Base-by-base conservation (phyloP, 805 yeast genomes). In the Spathaspora passalidarum region DNA sequence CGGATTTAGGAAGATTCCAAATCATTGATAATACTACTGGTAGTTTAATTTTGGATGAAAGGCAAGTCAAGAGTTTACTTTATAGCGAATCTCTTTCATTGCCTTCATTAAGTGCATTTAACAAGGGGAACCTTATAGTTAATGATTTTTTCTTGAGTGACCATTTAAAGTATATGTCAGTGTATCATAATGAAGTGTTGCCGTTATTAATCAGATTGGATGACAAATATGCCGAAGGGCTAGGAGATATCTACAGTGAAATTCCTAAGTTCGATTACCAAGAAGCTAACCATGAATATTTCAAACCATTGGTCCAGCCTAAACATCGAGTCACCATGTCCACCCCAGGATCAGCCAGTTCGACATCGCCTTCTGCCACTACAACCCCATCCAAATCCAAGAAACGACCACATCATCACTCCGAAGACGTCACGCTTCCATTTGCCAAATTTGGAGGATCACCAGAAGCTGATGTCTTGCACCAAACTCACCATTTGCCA, bases 61-160 rank as follows among this genome's bases (percentile, higher is more conserved):
- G 68, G 7, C 57, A 57, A 36, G 60, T 67, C 19, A 68, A 68
- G 40, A 49, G 65, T 1, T 50, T 68, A 6, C 48, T 68, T 10
- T 67, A 67, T 49, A 55, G 64, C 18, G 65, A 63, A 19, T 53
- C 60, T 4, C 50, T 68, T 16, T 54, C 66, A 5, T 52, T 68
- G 11, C 72, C 73, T 0, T 46, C 62, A 0, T 50, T 68, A 18
- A 53, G 48, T 3, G 51, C 57, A 1, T 64, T 60, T 43, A 61
- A 63, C 45, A 66, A 65, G 43, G 69, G 69, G 2, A 62, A 62
- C 42, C 52, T 67, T 32, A 61, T 67, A 7, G 63, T 66, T 13
- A 65, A 63, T 47, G 73, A 68, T 45, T 65, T 68, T 49, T 68
- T 68, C 47, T 55, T 68, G 29, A 59, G 67, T 26, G 66, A 65